phyloP scores from a whole-genome alignment of 768 basidiomycete genomes.

The Krasilnikovozyma curviuscula region DNA sequence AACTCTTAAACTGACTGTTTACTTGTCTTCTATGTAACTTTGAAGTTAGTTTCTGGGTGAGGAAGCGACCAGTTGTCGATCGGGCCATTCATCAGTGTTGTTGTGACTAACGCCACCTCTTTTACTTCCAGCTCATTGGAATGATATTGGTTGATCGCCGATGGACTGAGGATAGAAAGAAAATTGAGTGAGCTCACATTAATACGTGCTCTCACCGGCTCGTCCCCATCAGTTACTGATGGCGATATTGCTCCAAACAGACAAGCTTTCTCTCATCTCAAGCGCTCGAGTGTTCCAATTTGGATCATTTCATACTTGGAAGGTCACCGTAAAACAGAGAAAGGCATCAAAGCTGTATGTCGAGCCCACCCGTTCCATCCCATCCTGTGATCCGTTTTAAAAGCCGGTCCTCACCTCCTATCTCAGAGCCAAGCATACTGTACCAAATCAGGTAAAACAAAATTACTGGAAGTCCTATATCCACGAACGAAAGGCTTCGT shows the following conservation, averaged over 20 bases:
- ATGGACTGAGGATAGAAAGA: conserved; percentile 1
- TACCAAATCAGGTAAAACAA: neutral
- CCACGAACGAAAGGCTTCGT: neutral
- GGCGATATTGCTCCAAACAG: neutral
- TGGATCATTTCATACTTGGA: conserved; percentile 4
- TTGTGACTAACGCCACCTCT: too few relatives aligned
- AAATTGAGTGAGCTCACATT: too few relatives aligned
- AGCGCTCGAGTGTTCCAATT: neutral
- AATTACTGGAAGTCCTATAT: neutral
- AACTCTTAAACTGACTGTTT: too few relatives aligned
- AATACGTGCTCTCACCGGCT: neutral
- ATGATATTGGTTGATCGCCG: neutral
- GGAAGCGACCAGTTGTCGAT: too few relatives aligned
- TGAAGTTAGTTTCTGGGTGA: too few relatives aligned
- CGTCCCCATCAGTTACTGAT: neutral
- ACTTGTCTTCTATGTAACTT: too few relatives aligned
- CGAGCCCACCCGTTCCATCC: too few relatives aligned
- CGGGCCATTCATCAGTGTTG: too few relatives aligned
- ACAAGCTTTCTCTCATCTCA: neutral
- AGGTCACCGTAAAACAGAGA: neutral
- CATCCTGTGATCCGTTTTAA: too few relatives aligned
- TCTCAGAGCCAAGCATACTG: neutral
- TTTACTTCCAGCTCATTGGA: neutral
- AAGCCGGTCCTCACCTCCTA: neutral
- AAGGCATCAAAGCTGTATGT: neutral